These are phyloP conservation scores for Xerocomus spinulosus DNA, from an alignment of 768 basidiomycete genomes.

Conservation along the genomic window DNA sequence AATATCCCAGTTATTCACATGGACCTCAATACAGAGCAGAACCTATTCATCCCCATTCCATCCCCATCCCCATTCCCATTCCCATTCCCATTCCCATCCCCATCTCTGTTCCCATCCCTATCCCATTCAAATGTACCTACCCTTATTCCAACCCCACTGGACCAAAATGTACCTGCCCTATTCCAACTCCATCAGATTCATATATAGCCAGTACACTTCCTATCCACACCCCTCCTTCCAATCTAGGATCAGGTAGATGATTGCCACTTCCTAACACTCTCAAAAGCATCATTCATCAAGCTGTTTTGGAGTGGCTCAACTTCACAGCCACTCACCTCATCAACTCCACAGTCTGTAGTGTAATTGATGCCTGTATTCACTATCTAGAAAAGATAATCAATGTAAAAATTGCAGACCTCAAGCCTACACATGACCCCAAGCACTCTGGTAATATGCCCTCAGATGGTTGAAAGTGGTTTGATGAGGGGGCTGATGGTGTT, in stretches of 20 bases:
- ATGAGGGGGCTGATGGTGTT: neutral
- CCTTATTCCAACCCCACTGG: too few relatives aligned
- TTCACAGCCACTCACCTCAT: neutral
- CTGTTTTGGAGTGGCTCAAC: neutral
- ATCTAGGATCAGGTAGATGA: too few relatives aligned
- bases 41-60: too few relatives aligned
- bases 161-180: too few relatives aligned
- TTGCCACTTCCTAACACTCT: neutral
- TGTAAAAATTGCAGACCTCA: neutral
- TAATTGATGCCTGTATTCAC: neutral
- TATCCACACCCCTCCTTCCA: neutral
- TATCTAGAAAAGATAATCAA: neutral
- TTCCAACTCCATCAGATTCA: neutral
- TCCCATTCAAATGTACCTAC: too few relatives aligned
- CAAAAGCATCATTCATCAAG: neutral
- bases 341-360: neutral
- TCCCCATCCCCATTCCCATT: too few relatives aligned
- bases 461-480: neutral
- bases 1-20: too few relatives aligned
- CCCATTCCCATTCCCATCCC: too few relatives aligned
- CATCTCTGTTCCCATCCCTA: too few relatives aligned
- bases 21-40: too few relatives aligned
- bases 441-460: neutral
- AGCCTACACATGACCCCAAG: too few relatives aligned
- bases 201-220: too few relatives aligned